Conservation (phyloP, 768 basidiomycete genomes). For the Phaffia tasmanica region DNA sequence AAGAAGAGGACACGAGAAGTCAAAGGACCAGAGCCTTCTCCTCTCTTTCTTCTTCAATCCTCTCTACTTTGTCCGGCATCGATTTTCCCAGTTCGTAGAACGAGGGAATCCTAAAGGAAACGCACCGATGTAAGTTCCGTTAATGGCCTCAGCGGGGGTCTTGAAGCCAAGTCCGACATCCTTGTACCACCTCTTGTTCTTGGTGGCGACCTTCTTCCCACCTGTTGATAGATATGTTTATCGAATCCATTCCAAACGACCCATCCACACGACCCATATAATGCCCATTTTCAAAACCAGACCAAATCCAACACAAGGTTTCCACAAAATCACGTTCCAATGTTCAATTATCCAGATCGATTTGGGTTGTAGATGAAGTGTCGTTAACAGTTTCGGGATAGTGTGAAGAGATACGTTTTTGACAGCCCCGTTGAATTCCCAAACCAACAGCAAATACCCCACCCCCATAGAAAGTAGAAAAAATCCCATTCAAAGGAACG, state of each 20-base stretch:
- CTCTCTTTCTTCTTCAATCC: not conserved
- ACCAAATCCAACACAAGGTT: not conserved
- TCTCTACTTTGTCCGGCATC: not conserved
- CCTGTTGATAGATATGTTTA: slow-evolving; percentile 40
- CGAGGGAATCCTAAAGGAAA: not conserved
- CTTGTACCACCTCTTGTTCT: slow-evolving; percentile 98
- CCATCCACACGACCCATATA: slow-evolving; percentile 1
- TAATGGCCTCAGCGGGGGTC: slow-evolving; percentile 90
- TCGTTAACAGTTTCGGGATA: too few species aligned
- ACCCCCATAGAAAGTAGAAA: not conserved
- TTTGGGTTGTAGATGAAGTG: too few species aligned
- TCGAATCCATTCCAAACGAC: not conserved
- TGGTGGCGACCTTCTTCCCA: slow-evolving; percentile 83
- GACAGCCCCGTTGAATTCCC: too few species aligned
- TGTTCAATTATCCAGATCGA: too few species aligned
- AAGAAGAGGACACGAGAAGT: not conserved
- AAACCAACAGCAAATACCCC: too few species aligned
- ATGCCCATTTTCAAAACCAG: not conserved
- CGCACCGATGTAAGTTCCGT: slow-evolving; percentile 85
- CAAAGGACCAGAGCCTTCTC: not conserved
- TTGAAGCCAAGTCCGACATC: slow-evolving; percentile 95
- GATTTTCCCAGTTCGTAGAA: not conserved
- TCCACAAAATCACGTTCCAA: not conserved
- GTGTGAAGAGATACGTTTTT: too few species aligned
- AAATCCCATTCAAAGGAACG: not conserved